phyloP scores from a whole-genome alignment of 1,284 basidiomycete genomes.

The Rhodotorula sp. region DNA sequence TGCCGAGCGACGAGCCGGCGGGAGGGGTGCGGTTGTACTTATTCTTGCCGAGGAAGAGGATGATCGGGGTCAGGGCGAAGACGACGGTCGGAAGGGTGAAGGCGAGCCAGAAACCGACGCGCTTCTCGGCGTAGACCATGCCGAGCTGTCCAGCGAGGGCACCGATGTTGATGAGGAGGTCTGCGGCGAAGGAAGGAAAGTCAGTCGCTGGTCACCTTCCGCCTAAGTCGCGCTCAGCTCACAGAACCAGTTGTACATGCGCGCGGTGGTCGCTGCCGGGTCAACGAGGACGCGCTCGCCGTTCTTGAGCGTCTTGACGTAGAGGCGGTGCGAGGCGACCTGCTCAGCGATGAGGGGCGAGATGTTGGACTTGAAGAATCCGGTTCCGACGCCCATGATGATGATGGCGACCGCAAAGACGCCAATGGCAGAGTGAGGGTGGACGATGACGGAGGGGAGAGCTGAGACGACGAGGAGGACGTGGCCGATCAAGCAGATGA shows the following conservation, averaged over 20 bases:
- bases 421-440: conserved; percentile 59
- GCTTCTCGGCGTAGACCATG: conserved; percentile 49
- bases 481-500: conserved; percentile 56
- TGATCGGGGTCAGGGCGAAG: conserved; percentile 58
- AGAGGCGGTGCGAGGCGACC: conserved; percentile 57
- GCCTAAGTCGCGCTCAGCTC: too few relatives aligned
- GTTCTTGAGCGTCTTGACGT: conserved; percentile 53
- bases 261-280: conserved; percentile 65
- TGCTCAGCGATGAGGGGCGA: conserved; percentile 78
- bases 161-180: conserved; percentile 62
- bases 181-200: not conserved
- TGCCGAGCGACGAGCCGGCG: conserved; percentile 71
- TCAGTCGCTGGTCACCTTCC: conserved; percentile 68
- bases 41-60: conserved; percentile 66
- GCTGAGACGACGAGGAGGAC: conserved; percentile 70
- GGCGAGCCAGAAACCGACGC: conserved; percentile 53
- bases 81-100: conserved; percentile 52
- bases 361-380: conserved; percentile 55
- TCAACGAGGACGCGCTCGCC: conserved; percentile 81
- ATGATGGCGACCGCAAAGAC: conserved; percentile 66
- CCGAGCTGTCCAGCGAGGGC: conserved; percentile 58
- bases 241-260: conserved; percentile 62
- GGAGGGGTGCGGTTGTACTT: conserved; percentile 69
- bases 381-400: conserved; percentile 64
- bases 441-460: conserved; percentile 67